Evolutionary conservation across 148 eudicot genomes (phyloP), one percentile per base, ranked within the genome.

Genomic region (Polygonum aviculare): DNA sequence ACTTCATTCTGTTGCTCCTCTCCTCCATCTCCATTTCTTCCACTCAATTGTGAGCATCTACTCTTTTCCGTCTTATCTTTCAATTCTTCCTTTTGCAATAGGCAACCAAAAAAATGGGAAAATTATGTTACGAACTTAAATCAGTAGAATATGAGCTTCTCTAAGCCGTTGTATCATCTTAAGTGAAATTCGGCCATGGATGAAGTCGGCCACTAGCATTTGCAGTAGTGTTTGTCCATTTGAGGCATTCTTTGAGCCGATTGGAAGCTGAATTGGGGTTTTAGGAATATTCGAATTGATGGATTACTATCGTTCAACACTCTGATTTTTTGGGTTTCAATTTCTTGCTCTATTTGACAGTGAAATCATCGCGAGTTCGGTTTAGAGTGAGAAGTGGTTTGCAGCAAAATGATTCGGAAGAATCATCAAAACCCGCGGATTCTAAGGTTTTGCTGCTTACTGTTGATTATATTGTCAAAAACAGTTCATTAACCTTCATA

Each of bases 381-480:
- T 7, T 67, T 36, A 44, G 21, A 67, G 72, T 38, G 21, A 67
- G 21, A 36, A 35, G 72, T 33, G 38, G 72, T 67, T 36, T 67
- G 72, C 72, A 67, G 16, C 72, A 67, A 67, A 67, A 67, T 67
- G 38, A 38, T 67, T 38, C 41, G 38, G 72, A 38, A 2, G 45
- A 33, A 36, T 67, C 72, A 67, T 36, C 72, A 15, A 36, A 36
- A 67, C 5, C 72, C 15, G 72, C 72, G 10, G 72, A 67, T 67
- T 36, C 21, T 38, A 38, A 67, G 72, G 72, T 67, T 54, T 36
- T 35, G 21, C 6, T 67, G 9, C 45, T 36, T 36, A 36, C 15
- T 67, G 72, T 45, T 35, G 31, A 26, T 26, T 26, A 26, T 26
- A 26, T 26, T 26, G 31, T 26, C 31, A 26, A 26, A 26, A 31